Conservation (phyloP, 805 yeast species). For the Candida ponderosae region DNA sequence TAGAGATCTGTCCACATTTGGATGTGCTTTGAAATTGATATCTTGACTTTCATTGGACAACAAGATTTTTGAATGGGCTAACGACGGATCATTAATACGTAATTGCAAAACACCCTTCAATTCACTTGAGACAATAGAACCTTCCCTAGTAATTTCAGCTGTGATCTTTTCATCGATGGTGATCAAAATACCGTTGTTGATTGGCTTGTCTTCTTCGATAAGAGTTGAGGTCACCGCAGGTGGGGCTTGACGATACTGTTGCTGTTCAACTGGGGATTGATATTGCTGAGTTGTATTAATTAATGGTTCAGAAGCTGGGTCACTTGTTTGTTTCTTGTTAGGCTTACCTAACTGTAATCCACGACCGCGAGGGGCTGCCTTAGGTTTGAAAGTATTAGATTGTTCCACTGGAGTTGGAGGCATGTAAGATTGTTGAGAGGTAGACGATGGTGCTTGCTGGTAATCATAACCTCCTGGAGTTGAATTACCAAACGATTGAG, state of each 20-base stretch:
- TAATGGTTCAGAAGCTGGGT: conserved; percentile 22
- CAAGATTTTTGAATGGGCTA: conserved; percentile 58
- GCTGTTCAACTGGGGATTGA: conserved; percentile 10
- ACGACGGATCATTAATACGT: conserved; percentile 70
- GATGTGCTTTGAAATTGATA: conserved; percentile 86
- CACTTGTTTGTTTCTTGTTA: conserved; percentile 16
- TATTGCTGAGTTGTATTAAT: conserved; percentile 19
- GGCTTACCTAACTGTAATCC: conserved; percentile 71
- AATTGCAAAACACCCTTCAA: conserved; percentile 87
- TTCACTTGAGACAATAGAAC: conserved; percentile 61
- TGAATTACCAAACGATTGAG: conserved; percentile 4
- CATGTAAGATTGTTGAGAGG: conserved; percentile 10
- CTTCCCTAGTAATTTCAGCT: conserved; percentile 80
- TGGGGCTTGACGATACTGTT: conserved; percentile 6
- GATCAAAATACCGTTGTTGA: conserved; percentile 73
- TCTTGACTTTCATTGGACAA: conserved; percentile 43
- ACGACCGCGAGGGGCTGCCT: conserved; percentile 45
- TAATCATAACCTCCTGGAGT: not conserved
- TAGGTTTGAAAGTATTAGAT: conserved; percentile 8
- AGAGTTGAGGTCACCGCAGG: conserved; percentile 8
- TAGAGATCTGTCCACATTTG: conserved; percentile 78
- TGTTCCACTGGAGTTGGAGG: conserved; percentile 12
- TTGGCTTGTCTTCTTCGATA: conserved; percentile 21
- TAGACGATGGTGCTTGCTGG: not conserved
- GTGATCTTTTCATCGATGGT: conserved; percentile 69